A percentile compares a stretch with the other conserved stretches of the same genome.
phyloP scores from a whole-genome alignment of 176 grass and related monocot genomes.

The Chrysopogon serrulatus region DNA sequence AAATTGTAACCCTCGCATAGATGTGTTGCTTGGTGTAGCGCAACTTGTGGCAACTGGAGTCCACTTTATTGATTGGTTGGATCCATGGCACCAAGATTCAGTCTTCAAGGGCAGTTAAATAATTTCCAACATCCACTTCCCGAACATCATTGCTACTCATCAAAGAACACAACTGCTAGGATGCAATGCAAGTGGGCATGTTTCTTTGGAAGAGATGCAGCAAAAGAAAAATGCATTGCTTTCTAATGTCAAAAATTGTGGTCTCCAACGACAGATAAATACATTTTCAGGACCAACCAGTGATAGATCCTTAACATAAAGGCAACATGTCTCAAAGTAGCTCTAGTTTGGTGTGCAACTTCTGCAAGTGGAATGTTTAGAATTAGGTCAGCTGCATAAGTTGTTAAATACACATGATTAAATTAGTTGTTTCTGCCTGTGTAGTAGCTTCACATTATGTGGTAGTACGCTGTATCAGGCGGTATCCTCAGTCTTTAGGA shows the following conservation, averaged over 20 bases:
- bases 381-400: neutral
- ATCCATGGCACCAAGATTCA: neutral
- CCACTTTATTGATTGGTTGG: neutral
- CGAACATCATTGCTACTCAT: neutral
- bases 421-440: neutral
- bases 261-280: neutral
- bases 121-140: neutral
- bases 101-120: neutral
- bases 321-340: neutral
- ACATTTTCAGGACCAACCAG: neutral
- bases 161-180: neutral
- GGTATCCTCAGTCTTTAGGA: neutral
- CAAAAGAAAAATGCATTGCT: too few relatives aligned
- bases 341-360: neutral
- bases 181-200: neutral
- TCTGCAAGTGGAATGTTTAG: constrained; percentile 7
- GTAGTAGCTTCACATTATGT: neutral
- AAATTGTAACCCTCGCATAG: neutral
- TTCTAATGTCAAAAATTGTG: neutral
- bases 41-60: neutral
- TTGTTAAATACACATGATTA: neutral
- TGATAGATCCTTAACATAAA: constrained; percentile 20
- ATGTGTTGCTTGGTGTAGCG: neutral
- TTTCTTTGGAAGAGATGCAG: neutral
- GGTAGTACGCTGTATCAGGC: neutral